A percentile compares a stretch with the other conserved stretches of the same genome.
Conservation (phyloP, 192 early-diverging fungal genomes). For the Jimgerdemannia flammicorona region DNA sequence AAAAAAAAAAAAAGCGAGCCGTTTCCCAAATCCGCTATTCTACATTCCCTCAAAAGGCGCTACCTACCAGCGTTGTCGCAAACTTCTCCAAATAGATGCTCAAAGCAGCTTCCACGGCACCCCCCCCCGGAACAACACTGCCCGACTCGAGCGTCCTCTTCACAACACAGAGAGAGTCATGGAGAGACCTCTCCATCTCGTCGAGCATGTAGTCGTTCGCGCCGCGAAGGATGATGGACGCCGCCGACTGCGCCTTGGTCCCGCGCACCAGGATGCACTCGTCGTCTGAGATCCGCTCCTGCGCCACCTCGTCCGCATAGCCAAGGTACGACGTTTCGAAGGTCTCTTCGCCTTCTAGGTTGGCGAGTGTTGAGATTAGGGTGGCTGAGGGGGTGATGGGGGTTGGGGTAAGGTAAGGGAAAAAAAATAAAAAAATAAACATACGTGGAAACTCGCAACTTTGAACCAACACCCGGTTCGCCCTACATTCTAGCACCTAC, state of each 20-base stretch:
- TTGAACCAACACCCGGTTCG: background rate
- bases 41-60: too few species aligned
- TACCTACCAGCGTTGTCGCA: slow-evolving; percentile 85
- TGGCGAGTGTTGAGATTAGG: slow-evolving; percentile 90
- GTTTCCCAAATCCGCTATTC: too few species aligned
- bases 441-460: too few species aligned
- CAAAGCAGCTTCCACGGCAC: slow-evolving; percentile 92
- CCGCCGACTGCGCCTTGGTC: slow-evolving; percentile 80
- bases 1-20: too few species aligned
- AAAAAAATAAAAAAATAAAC: background rate
- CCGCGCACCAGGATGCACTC: slow-evolving; percentile 96
- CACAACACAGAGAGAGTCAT: slow-evolving; percentile 93
- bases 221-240: slow-evolving; percentile 95
- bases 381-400: slow-evolving; percentile 54
- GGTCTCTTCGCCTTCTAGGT: slow-evolving; percentile 97
- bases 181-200: slow-evolving; percentile 98
- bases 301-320: slow-evolving; percentile 91
- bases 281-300: slow-evolving; percentile 97
- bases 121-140: slow-evolving; percentile 95
- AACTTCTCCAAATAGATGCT: slow-evolving; percentile 98
- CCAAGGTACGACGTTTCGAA: slow-evolving; percentile 89
- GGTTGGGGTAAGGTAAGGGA: too few species aligned
- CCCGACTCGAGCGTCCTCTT: slow-evolving; percentile 96
- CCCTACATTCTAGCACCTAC: slow-evolving; percentile 23
- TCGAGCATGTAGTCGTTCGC: slow-evolving; percentile 99